These are phyloP conservation scores for Erythrophleum fordii DNA, from an alignment of 306 rosid genomes.

Conservation along the genomic window DNA sequence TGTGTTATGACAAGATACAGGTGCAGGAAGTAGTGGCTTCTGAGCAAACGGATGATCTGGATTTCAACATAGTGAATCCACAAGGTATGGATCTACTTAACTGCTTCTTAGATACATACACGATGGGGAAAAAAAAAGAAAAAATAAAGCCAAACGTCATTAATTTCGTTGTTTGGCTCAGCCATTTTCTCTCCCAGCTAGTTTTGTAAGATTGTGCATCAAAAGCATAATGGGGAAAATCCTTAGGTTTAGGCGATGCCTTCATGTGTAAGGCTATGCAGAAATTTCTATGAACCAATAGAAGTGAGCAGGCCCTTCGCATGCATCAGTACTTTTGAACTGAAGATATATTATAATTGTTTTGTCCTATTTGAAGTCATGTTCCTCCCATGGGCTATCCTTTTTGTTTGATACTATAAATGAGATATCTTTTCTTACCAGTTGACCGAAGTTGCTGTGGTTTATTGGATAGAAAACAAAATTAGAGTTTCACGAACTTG, in stretches of 20 bases:
- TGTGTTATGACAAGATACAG: constrained; percentile 45
- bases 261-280: neutral
- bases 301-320: neutral
- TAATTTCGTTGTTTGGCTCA: neutral
- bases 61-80: constrained; percentile 41
- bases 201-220: neutral
- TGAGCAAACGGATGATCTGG: constrained; percentile 29
- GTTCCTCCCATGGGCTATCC: neutral
- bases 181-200: neutral
- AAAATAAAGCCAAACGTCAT: neutral
- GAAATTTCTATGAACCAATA: neutral
- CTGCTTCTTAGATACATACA: constrained; percentile 25
- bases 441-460: neutral
- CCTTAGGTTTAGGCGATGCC: neutral
- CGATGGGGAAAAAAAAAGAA: neutral
- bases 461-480: neutral
- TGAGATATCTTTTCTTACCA: neutral
- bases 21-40: constrained; percentile 46
- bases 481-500: neutral
- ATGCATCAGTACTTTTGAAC: constrained; percentile 5
- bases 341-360: neutral
- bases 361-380: neutral
- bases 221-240: neutral
- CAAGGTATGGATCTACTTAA: constrained; percentile 49
- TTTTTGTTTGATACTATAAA: neutral